These are phyloP conservation scores for Pichia membranifaciens DNA, from an alignment of 805 yeast genomes.

Conservation along the genomic window DNA sequence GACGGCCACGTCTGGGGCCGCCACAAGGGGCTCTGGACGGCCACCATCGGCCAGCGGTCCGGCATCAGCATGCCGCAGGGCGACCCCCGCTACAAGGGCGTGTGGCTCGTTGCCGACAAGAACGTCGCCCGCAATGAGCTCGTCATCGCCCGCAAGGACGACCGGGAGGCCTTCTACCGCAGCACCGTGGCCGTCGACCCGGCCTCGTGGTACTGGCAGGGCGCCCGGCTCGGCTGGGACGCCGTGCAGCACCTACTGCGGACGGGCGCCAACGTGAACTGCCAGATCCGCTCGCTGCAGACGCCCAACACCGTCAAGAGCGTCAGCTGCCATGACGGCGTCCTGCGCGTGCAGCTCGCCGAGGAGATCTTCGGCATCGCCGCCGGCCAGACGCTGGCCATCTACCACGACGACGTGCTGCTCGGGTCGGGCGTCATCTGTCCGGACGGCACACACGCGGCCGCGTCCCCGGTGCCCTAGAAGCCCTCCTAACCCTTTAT, in stretches of 20 bases:
- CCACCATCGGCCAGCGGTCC: constrained; percentile 87
- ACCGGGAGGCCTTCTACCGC: constrained; percentile 51
- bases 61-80: constrained; percentile 87
- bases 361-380: constrained; percentile 67
- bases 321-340: constrained; percentile 4
- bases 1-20: constrained; percentile 72
- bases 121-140: constrained; percentile 58
- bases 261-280: constrained; percentile 28
- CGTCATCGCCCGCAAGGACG: constrained; percentile 68
- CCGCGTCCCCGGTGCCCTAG: no score
- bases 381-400: constrained; percentile 79
- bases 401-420: constrained; percentile 62
- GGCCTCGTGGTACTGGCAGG: constrained; percentile 43
- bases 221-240: constrained; percentile 13
- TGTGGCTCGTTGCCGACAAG: constrained; percentile 84
- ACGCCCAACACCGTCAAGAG: constrained; percentile 35
- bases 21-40: constrained; percentile 88
- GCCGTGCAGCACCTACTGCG: not conserved
- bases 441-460: no score
- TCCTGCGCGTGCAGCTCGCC: constrained; percentile 35
- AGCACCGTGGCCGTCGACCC: constrained; percentile 36
- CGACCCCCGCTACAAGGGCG: constrained; percentile 63
- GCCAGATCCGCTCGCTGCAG: constrained; percentile 76
- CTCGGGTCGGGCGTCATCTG: constrained; percentile 55
- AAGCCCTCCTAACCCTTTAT: no score